These are phyloP conservation scores for Cutaneotrichosporon sp. DNA, from an alignment of 1,284 basidiomycete species.

Conservation along the genomic window DNA sequence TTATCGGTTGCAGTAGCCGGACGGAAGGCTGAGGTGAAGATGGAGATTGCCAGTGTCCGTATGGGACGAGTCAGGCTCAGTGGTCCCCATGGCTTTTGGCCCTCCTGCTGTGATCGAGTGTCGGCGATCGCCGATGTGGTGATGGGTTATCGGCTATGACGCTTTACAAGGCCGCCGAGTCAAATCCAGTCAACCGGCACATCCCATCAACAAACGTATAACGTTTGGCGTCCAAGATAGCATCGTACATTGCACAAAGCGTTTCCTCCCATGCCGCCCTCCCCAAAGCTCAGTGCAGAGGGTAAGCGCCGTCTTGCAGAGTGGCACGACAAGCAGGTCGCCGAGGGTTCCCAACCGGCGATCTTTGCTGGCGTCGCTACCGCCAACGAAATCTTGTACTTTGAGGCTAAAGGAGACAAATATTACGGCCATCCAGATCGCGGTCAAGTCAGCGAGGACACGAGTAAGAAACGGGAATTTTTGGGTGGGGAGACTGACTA, in stretches of 20 bases:
- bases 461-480: constrained; percentile 23
- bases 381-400: constrained; percentile 28
- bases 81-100: too few relatives aligned
- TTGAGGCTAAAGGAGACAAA: constrained; percentile 24
- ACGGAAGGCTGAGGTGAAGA: background rate
- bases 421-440: constrained; percentile 23
- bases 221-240: too few relatives aligned
- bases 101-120: too few relatives aligned
- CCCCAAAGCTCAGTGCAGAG: background rate
- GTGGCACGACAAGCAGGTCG: constrained; percentile 17
- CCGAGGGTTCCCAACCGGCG: constrained; percentile 22
- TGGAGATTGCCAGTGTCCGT: too few relatives aligned
- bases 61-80: too few relatives aligned
- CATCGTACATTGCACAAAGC: too few relatives aligned
- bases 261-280: too few relatives aligned
- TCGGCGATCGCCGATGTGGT: too few relatives aligned
- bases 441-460: constrained; percentile 28
- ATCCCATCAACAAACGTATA: too few relatives aligned
- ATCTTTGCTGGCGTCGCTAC: constrained; percentile 30
- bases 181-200: too few relatives aligned
- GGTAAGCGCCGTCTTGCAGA: constrained; percentile 20
- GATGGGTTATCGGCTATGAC: too few relatives aligned
- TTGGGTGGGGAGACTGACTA: background rate
- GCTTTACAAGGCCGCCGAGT: too few relatives aligned
- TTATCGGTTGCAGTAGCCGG: background rate